Base-by-base conservation (phyloP, 1,284 basidiomycete species). In the Moesziomyces sp. region DNA sequence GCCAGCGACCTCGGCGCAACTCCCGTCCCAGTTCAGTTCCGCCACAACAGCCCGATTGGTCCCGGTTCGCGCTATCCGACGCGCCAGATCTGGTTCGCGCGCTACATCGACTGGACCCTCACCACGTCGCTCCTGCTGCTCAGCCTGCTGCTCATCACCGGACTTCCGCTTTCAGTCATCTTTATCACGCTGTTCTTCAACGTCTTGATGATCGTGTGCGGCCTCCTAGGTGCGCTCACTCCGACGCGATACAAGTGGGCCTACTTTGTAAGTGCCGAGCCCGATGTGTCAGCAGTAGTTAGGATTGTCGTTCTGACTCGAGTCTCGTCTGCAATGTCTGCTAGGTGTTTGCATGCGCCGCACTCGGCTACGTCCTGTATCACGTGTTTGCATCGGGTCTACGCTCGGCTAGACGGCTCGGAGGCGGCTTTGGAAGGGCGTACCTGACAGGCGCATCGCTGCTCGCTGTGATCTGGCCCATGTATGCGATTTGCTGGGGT, bases 1-100 rank as follows among this genome's bases (percentile, higher is more conserved):
- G 89, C 89, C 0, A 88, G 88, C 21, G 86, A 89, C 80, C 86
- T 90, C 53, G 89, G 90, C 24, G 85, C 84, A 48, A 87, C 89
- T 0, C 85, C 88, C 38, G 82, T 89, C 62, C 62, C 58, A 3
- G 86, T 87, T 48, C 87, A 89, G 75, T 89, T 88, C 78, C 69
- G 80, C 13, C 62, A 46, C 44, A 84, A 86, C 59, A 65, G 49
- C 50, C 62, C 74, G 5, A 46, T 40, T 16, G 65, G 63, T 14
- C 35, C 55, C 43, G 50, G 54, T 19, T 55, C 49, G 45, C 56
- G 61, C n/a, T 72, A 67, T 28, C 69, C 74, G 5, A 87, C 86
- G 5, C 87, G 89, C 38, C 86, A 88, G 68, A 86, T 90, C 56
- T 90, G 87, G 88, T 89, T 86, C 40, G 58, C 58, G 24, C 66